Percentiles rank a stretch among this genome's conserved stretches.
Evolutionary conservation across 2,329 filamentous ascomycete genomes (phyloP).

Genomic region (Macroventuria anomochaeta): DNA sequence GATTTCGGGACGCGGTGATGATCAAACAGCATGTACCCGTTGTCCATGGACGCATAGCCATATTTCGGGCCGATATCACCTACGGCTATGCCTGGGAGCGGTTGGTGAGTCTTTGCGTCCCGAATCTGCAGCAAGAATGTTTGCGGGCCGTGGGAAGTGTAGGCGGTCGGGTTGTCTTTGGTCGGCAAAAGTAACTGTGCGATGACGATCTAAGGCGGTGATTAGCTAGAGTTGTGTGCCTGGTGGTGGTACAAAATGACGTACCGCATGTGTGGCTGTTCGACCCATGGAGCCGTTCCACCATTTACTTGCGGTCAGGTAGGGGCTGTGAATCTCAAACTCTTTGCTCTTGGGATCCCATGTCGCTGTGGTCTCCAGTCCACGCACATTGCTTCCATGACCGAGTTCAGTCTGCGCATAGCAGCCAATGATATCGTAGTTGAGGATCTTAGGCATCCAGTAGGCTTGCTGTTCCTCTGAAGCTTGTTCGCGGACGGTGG

Average conservation of each 20-base stretch:
- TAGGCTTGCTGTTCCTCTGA: conserved; percentile 55
- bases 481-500: conserved; percentile 59
- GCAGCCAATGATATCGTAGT: conserved; percentile 59
- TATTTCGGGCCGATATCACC: conserved; percentile 65
- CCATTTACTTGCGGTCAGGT: conserved; percentile 61
- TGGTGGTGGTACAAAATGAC: conserved; percentile 18
- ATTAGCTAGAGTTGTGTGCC: conserved; percentile 10
- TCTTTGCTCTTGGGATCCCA: conserved; percentile 55
- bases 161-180: conserved; percentile 35
- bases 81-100: conserved; percentile 57
- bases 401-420: conserved; percentile 62
- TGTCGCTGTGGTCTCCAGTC: conserved; percentile 56
- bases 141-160: conserved; percentile 58
- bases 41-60: conserved; percentile 61
- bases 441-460: conserved; percentile 59
- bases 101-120: conserved; percentile 56
- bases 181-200: conserved; percentile 58
- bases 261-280: conserved; percentile 60
- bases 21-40: conserved; percentile 62
- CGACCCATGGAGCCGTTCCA: conserved; percentile 62
- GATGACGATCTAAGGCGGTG: conserved; percentile 53
- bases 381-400: conserved; percentile 60
- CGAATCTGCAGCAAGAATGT: conserved; percentile 61
- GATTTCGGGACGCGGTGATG: conserved; percentile 56
- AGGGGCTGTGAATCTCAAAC: conserved; percentile 60